Evolutionary conservation across 345 rosid species (phyloP).

Genomic region (Eucalyptus albens): DNA sequence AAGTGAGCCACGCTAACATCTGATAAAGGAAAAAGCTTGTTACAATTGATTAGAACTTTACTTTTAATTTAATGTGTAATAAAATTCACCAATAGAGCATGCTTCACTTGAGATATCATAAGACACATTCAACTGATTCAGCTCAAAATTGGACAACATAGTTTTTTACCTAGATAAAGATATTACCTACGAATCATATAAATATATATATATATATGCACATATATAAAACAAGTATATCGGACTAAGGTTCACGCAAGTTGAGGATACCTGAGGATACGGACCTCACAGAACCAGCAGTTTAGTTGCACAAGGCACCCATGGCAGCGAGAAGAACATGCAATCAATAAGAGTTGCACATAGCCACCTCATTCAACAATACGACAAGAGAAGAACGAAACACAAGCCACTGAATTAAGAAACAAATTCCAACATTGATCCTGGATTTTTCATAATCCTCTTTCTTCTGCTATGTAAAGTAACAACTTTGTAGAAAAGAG

Average conservation of each 20-base stretch:
- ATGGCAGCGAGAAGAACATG: not conserved
- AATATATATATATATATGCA: not conserved
- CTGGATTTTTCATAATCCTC: not conserved
- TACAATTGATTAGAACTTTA: not conserved
- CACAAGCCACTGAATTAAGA: not conserved
- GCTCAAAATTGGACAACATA: not conserved
- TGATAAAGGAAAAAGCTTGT: not conserved
- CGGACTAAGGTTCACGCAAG: not conserved
- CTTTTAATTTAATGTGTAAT: not conserved
- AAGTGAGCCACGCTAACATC: not conserved
- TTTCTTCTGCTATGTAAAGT: not conserved
- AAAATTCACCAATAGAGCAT: not conserved
- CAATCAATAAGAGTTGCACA: not conserved
- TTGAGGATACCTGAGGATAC: not conserved
- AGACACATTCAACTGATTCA: not conserved
- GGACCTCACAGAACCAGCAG: not conserved
- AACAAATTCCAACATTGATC: not conserved
- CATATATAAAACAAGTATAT: not conserved
- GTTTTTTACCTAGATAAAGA: not conserved
- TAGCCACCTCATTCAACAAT: not conserved
- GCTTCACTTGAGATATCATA: not conserved
- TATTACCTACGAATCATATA: not conserved
- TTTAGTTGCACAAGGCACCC: not conserved
- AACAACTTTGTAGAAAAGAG: not conserved
- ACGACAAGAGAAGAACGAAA: not conserved